Conservation (phyloP, 768 basidiomycete species). For the Amanita brunnescens region DNA sequence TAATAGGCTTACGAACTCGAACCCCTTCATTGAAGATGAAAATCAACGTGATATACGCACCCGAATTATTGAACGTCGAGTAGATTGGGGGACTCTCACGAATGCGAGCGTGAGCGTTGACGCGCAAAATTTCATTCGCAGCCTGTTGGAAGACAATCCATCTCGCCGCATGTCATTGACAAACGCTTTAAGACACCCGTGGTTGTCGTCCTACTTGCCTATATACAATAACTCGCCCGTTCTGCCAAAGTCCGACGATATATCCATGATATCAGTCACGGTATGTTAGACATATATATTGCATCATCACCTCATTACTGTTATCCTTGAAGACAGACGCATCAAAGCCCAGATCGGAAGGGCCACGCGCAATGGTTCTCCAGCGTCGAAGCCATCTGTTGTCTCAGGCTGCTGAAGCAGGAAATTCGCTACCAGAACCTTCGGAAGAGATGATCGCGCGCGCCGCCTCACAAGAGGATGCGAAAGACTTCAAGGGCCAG, state of each 20-base stretch:
- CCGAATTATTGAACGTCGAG: constrained; percentile 46
- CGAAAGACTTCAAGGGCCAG: constrained; percentile 16
- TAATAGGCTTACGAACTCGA: constrained; percentile 62
- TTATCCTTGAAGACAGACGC: neutral
- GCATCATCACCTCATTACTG: constrained; percentile 1
- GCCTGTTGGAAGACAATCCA: constrained; percentile 61
- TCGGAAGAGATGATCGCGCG: constrained; percentile 49
- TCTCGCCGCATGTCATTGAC: constrained; percentile 59
- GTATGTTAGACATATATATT: neutral
- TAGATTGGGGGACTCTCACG: constrained; percentile 53
- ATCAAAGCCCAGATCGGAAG: constrained; percentile 9
- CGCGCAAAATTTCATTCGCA: constrained; percentile 56
- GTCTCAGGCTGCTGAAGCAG: constrained; percentile 36
- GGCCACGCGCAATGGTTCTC: constrained; percentile 27
- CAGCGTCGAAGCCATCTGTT: constrained; percentile 43
- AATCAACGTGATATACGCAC: constrained; percentile 47
- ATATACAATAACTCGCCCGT: neutral
- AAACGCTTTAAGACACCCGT: constrained; percentile 64
- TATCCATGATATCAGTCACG: constrained; percentile 13
- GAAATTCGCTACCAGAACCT: constrained; percentile 34
- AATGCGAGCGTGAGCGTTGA: constrained; percentile 28
- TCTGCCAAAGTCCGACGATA: constrained; percentile 11
- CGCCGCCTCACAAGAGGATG: constrained; percentile 19
- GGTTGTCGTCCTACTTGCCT: constrained; percentile 40
- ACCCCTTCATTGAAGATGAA: constrained; percentile 79